phyloP scores from a whole-genome alignment of 2,329 filamentous ascomycete species.

The Fusarium drepaniforme region DNA sequence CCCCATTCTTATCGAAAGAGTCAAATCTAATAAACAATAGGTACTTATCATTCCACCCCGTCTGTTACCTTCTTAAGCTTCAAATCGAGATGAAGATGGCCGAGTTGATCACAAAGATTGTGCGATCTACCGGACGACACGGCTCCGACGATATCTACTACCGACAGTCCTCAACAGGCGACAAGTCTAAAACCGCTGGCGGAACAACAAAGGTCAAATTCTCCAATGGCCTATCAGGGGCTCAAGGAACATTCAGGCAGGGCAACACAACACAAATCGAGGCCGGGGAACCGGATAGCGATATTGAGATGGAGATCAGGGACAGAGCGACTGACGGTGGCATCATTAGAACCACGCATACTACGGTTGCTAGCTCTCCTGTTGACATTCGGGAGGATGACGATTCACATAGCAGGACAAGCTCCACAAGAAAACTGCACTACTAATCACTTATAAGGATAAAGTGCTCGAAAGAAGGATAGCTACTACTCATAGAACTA shows the following conservation, averaged over 20 bases:
- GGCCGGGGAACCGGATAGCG: conserved; percentile 19
- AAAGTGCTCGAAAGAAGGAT: not conserved
- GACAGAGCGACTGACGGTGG: conserved; percentile 1
- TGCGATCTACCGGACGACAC: conserved; percentile 8
- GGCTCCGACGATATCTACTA: conserved; percentile 24
- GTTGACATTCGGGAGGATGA: not conserved
- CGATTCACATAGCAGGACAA: conserved; percentile 24
- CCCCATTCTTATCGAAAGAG: no score
- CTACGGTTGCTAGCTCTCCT: conserved; percentile 22
- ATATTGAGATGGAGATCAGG: conserved; percentile 1
- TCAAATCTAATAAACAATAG: conserved; percentile 22
- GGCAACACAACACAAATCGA: conserved; percentile 13
- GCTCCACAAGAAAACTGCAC: conserved; percentile 32
- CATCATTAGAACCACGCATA: conserved; percentile 38
- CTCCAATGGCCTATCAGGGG: not conserved
- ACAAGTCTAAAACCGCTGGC: not conserved
- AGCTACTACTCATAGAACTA: not conserved
- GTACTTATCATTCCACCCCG: conserved; percentile 54
- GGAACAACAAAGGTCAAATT: not conserved
- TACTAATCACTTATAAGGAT: not conserved
- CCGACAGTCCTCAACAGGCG: not conserved
- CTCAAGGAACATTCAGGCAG: not conserved
- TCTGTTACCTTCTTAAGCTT: conserved; percentile 62
- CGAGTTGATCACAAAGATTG: conserved; percentile 57
- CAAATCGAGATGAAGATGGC: conserved; percentile 66